These are phyloP conservation scores for Teunomyces gatunensis DNA, from an alignment of 805 yeast species.

Conservation along the genomic window DNA sequence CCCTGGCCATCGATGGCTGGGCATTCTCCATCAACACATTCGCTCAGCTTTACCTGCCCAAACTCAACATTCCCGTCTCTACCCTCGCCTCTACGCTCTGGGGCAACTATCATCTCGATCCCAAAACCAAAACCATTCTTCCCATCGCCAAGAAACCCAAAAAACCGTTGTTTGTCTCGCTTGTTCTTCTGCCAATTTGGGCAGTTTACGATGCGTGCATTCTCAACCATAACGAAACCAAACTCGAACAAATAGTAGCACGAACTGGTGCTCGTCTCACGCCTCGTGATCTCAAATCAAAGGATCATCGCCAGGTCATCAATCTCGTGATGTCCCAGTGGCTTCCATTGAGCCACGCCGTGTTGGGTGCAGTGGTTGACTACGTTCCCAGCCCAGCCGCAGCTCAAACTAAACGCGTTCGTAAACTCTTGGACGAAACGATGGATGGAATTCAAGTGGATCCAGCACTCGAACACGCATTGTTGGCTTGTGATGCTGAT, in stretches of 20 bases:
- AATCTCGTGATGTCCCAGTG: constrained; percentile 81
- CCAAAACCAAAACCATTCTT: constrained; percentile 82
- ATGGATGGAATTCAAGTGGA: constrained; percentile 41
- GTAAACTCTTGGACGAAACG: constrained; percentile 51
- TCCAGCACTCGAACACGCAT: constrained; percentile 47
- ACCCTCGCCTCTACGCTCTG: constrained; percentile 83
- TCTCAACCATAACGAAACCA: constrained; percentile 63
- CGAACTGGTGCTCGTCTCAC: constrained; percentile 65
- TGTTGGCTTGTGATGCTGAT: constrained; percentile 70
- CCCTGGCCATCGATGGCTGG: constrained; percentile 95
- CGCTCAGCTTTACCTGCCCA: constrained; percentile 79
- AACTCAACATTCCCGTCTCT: constrained; percentile 78
- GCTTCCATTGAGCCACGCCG: constrained; percentile 88
- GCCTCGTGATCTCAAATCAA: constrained; percentile 77
- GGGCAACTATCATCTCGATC: constrained; percentile 92
- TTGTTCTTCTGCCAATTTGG: constrained; percentile 90
- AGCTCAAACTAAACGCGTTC: constrained; percentile 74
- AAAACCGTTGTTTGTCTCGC: constrained; percentile 83
- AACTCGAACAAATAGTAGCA: constrained; percentile 68
- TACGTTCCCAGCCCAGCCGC: constrained; percentile 77
- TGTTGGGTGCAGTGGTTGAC: constrained; percentile 80
- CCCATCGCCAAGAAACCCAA: constrained; percentile 57
- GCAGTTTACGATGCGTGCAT: constrained; percentile 75
- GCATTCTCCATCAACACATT: constrained; percentile 90
- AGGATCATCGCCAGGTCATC: constrained; percentile 65